phyloP scores from a whole-genome alignment of 768 basidiomycete species.

The Lactarius evosmus region DNA sequence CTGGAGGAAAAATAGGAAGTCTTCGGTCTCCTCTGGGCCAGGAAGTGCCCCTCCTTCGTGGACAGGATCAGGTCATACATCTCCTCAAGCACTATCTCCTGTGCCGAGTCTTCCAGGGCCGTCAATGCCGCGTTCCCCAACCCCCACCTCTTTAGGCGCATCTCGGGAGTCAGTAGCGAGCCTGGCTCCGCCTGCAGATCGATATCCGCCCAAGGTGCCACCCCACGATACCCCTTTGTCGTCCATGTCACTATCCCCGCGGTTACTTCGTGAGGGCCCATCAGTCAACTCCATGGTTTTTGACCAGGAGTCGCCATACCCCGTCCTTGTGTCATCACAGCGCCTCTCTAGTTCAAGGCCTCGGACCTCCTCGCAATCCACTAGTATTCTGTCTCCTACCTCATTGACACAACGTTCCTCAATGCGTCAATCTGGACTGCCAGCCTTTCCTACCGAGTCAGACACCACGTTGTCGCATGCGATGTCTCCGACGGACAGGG shows the following conservation, averaged over 20 bases:
- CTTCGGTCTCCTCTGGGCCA: slow-evolving; percentile 36
- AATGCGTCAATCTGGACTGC: background rate
- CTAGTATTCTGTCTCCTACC: background rate
- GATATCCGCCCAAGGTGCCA: background rate
- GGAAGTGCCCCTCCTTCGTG: slow-evolving; percentile 16
- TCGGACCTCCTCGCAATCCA: slow-evolving; percentile 31
- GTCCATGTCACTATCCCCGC: slow-evolving; percentile 8
- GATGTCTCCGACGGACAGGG: slow-evolving; percentile 38
- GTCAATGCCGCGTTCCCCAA: slow-evolving; percentile 8
- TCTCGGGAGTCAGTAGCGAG: slow-evolving; percentile 25
- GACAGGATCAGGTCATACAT: background rate
- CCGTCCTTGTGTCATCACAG: slow-evolving; percentile 35
- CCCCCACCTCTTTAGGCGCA: background rate
- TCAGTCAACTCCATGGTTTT: slow-evolving; percentile 54
- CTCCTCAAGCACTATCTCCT: slow-evolving; percentile 17
- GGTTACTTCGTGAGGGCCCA: slow-evolving; percentile 28
- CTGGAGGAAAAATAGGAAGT: slow-evolving; percentile 73
- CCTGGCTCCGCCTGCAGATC: slow-evolving; percentile 11
- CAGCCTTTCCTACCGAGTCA: slow-evolving; percentile 27
- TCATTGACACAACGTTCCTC: background rate
- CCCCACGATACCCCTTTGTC: slow-evolving; percentile 8
- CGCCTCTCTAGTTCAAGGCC: slow-evolving; percentile 28
- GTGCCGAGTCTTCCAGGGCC: slow-evolving; percentile 11
- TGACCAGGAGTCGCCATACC: slow-evolving; percentile 73
- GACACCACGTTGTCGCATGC: slow-evolving; percentile 27